Conservation (phyloP, 2,329 filamentous ascomycete genomes). For the Paracoccidioides lutzii region DNA sequence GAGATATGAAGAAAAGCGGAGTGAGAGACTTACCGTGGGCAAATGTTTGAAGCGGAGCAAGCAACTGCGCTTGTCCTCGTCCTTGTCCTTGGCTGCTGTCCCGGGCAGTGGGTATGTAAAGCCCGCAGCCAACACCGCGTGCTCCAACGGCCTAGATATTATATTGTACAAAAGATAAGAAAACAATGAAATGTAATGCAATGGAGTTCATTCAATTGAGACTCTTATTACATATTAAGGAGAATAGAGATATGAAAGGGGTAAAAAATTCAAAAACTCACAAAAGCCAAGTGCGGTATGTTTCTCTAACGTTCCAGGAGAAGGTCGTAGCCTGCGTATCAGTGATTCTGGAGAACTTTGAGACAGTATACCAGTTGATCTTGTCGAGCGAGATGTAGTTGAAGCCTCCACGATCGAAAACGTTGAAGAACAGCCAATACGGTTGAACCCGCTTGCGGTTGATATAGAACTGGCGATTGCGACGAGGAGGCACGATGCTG, state of each 20-base stretch:
- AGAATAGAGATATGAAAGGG: no score
- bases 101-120: no score
- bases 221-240: no score
- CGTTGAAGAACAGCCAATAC: slow-evolving; percentile 7
- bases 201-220: not conserved
- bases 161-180: not conserved
- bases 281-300: slow-evolving; percentile 10
- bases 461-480: not conserved
- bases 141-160: not conserved
- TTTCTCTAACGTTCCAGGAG: slow-evolving; percentile 6
- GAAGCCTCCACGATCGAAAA: slow-evolving; percentile 6
- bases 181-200: not conserved
- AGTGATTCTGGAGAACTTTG: not conserved
- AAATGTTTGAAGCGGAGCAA: no score
- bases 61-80: no score
- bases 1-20: not conserved
- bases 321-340: slow-evolving; percentile 4
- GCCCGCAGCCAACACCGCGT: no score
- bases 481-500: no score
- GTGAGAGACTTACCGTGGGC: not conserved
- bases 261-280: slow-evolving; percentile 3
- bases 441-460: slow-evolving; percentile 6
- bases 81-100: not conserved
- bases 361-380: slow-evolving; percentile 8
- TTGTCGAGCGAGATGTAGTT: slow-evolving; percentile 6